These are phyloP conservation scores for Fereydounia khargensis DNA, from an alignment of 1,284 basidiomycete species.

Conservation along the genomic window DNA sequence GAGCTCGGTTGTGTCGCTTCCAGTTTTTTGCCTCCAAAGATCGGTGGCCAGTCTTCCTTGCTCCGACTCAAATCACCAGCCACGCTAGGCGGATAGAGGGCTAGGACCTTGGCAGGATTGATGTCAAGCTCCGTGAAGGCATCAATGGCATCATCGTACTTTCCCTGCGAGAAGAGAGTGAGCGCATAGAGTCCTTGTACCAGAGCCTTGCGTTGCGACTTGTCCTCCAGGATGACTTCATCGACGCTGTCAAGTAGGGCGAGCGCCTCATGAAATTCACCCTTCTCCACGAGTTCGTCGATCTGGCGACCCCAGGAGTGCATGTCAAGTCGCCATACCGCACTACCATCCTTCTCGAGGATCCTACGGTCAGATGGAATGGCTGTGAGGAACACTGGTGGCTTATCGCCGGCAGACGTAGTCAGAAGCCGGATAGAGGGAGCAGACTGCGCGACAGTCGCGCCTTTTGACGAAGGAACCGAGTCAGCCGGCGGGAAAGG, in stretches of 20 bases:
- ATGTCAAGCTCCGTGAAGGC: constrained; percentile 82
- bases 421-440: constrained; percentile 34
- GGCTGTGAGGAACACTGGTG: constrained; percentile 32
- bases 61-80: constrained; percentile 74
- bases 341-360: constrained; percentile 51
- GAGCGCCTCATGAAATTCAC: constrained; percentile 76
- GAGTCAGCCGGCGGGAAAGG: constrained; percentile 26
- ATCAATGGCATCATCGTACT: constrained; percentile 77
- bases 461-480: neutral
- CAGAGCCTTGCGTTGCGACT: constrained; percentile 39
- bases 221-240: constrained; percentile 66
- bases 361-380: constrained; percentile 18
- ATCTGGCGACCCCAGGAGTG: constrained; percentile 76
- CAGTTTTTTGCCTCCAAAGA: constrained; percentile 81
- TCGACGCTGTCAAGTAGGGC: constrained; percentile 74
- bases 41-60: constrained; percentile 71
- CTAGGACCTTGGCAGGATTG: constrained; percentile 89
- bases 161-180: constrained; percentile 68
- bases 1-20: too few species aligned
- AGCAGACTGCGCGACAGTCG: neutral
- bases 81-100: constrained; percentile 78
- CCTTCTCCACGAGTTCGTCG: constrained; percentile 74
- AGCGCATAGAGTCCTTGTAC: constrained; percentile 67
- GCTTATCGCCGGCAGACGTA: constrained; percentile 24
- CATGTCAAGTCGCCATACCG: constrained; percentile 74